Base-by-base conservation (phyloP, 768 basidiomycete species). In the Pleurotus platypus region DNA sequence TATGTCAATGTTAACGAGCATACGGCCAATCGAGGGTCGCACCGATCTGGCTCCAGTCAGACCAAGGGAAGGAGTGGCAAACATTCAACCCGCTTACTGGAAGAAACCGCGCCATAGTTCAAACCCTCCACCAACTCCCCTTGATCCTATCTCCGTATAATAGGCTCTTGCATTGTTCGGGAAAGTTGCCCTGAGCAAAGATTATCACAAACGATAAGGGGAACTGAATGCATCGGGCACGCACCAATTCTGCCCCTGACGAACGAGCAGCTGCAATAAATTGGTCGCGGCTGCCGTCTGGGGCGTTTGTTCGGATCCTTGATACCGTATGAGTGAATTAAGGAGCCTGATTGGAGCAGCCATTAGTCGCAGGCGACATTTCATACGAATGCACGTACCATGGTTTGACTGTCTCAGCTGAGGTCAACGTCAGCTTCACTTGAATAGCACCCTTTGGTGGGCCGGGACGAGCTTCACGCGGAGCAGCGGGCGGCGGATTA, bases 101-200 rank as follows among this genome's bases (percentile, higher is more conserved):
- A 75, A 82, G 43, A 72, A 80, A 0, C 82, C 82, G 6, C 75
- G 68, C 68, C 78, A 75, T 0, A 83, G 57, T 39, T 80, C 77
- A 0, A 84, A 61, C 2, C 73, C 74, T 2, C 60, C 45, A 12
- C 62, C 58, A 46, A 64, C 27, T 39, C 42, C 24, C 43, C 47
- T 61, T 13, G 57, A 65, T 8, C 74, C 67, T 16, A 70, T 69
- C 16, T 68, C 66, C 18, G 69, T 71, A 47, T 82, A 83, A 58
- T 77, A 82, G 0, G 81, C 75, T 2, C 67, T 70, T 0, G 74
- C 73, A 24, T 81, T 82, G 59, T 80, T 78, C 0, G 75, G 71
- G 48, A 78, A 69, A 47, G 71, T 67, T 5, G 80, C 81, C 42
- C n/a, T 58, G 1, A 6, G 27, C 53, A 22, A 60, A 45, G 40